A percentile compares a stretch with the other conserved stretches of the same genome.
These are phyloP conservation scores for Macaranga tanarius DNA, from an alignment of 441 rosid genomes.

Conservation along the genomic window DNA sequence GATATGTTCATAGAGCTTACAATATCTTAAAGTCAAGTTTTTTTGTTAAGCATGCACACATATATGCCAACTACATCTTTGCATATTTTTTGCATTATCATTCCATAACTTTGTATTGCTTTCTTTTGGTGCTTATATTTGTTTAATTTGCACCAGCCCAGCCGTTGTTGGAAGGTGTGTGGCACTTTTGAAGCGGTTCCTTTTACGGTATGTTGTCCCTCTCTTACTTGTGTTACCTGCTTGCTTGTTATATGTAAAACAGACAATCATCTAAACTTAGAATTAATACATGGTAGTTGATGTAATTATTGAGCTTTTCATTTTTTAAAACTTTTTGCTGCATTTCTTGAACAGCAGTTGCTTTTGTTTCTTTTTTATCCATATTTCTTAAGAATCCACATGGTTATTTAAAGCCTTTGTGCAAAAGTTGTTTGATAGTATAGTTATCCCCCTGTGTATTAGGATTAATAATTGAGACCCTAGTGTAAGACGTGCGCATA, in stretches of 20 bases:
- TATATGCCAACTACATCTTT: neutral
- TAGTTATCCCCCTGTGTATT: neutral
- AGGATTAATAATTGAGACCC: slow-evolving; percentile 1
- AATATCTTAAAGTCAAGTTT: neutral
- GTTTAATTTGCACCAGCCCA: slow-evolving; percentile 66
- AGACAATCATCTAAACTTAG: slow-evolving; percentile 2
- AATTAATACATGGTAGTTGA: slow-evolving; percentile 7
- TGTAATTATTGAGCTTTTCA: slow-evolving; percentile 10
- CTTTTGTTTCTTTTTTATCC: neutral
- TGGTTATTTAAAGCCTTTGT: neutral
- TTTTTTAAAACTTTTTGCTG: neutral
- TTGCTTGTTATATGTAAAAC: slow-evolving; percentile 15
- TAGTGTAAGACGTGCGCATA: neutral
- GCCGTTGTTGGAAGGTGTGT: slow-evolving; percentile 97
- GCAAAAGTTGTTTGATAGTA: neutral
- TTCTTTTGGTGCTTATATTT: slow-evolving; percentile 30
- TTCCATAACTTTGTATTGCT: too few relatives aligned
- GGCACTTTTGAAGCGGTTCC: slow-evolving; percentile 85
- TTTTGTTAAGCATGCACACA: neutral
- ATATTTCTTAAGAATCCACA: neutral
- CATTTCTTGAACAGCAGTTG: too few relatives aligned
- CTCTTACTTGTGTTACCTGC: slow-evolving; percentile 23
- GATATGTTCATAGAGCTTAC: neutral
- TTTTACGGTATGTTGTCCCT: slow-evolving; percentile 62
- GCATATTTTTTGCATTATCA: neutral